A percentile compares a stretch with the other conserved stretches of the same genome.
phyloP scores from a whole-genome alignment of 768 basidiomycete species.

The Calvatia gigantea region DNA sequence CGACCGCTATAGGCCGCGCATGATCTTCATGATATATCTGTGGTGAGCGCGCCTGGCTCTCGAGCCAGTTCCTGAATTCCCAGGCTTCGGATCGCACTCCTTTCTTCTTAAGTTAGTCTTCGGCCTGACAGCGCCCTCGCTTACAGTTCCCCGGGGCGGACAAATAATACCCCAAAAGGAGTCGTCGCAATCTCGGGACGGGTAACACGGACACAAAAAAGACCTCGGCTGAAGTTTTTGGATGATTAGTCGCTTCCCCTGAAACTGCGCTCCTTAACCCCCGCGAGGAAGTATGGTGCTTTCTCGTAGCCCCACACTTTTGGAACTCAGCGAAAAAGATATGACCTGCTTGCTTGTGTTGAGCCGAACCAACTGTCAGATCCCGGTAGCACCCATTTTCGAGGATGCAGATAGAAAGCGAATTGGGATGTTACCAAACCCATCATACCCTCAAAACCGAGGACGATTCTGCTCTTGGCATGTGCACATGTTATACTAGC shows the following conservation, averaged over 20 bases:
- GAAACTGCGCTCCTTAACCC: not conserved
- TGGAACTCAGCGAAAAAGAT: not conserved
- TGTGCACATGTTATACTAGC: too few species aligned
- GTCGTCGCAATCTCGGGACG: not conserved
- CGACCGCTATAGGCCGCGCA: not conserved
- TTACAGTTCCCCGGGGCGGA: not conserved
- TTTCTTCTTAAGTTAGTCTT: not conserved
- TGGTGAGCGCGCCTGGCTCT: not conserved
- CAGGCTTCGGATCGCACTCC: not conserved
- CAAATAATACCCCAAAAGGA: conserved; percentile 1
- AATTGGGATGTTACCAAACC: too few species aligned
- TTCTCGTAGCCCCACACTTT: not conserved
- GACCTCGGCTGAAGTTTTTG: not conserved
- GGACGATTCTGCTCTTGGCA: too few species aligned
- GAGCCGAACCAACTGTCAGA: too few species aligned
- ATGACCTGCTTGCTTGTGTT: not conserved
- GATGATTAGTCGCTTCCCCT: not conserved
- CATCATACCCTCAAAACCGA: too few species aligned
- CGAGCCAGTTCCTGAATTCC: not conserved
- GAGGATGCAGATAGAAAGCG: too few species aligned
- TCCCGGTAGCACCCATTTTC: too few species aligned
- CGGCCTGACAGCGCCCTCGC: not conserved
- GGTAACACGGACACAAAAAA: not conserved
- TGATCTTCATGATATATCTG: not conserved
- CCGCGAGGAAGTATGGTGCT: too few species aligned